These are phyloP conservation scores for Dictyophora rubrovolvata DNA, from an alignment of 768 basidiomycete genomes.

Conservation along the genomic window DNA sequence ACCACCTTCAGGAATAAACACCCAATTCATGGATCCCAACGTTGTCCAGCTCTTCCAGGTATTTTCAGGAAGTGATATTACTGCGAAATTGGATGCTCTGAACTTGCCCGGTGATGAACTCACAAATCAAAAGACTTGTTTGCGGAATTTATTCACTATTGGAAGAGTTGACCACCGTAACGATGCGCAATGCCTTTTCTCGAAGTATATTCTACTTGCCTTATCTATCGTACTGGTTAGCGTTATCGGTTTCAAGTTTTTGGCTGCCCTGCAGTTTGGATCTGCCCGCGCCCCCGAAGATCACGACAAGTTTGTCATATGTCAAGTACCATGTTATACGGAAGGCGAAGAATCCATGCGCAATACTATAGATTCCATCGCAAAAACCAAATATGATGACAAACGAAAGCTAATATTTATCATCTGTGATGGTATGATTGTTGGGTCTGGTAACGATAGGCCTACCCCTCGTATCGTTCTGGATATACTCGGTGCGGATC, in stretches of 20 bases:
- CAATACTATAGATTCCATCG: constrained; percentile 86
- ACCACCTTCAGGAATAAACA: constrained; percentile 31
- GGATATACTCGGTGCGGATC: constrained; percentile 91
- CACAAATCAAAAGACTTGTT: constrained; percentile 69
- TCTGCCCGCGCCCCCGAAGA: constrained; percentile 78
- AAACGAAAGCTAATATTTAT: constrained; percentile 90
- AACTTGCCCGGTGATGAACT: constrained; percentile 52
- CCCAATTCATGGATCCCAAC: constrained; percentile 59
- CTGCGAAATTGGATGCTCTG: constrained; percentile 57
- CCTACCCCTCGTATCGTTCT: constrained; percentile 94
- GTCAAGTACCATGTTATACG: constrained; percentile 97
- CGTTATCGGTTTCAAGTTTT: constrained; percentile 93
- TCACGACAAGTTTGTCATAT: constrained; percentile 95
- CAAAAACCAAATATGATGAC: constrained; percentile 93
- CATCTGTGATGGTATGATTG: constrained; percentile 97
- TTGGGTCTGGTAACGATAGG: constrained; percentile 92
- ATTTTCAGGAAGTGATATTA: constrained; percentile 69
- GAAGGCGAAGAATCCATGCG: constrained; percentile 84
- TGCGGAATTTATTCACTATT: constrained; percentile 87
- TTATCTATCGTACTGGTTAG: constrained; percentile 87
- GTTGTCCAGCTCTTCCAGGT: constrained; percentile 70
- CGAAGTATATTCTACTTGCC: constrained; percentile 82
- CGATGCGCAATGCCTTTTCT: constrained; percentile 85
- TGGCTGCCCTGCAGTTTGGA: constrained; percentile 81
- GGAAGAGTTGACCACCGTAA: constrained; percentile 90